These are phyloP conservation scores for Endothia cerciana DNA, from an alignment of 2,329 filamentous ascomycete genomes.

Conservation along the genomic window DNA sequence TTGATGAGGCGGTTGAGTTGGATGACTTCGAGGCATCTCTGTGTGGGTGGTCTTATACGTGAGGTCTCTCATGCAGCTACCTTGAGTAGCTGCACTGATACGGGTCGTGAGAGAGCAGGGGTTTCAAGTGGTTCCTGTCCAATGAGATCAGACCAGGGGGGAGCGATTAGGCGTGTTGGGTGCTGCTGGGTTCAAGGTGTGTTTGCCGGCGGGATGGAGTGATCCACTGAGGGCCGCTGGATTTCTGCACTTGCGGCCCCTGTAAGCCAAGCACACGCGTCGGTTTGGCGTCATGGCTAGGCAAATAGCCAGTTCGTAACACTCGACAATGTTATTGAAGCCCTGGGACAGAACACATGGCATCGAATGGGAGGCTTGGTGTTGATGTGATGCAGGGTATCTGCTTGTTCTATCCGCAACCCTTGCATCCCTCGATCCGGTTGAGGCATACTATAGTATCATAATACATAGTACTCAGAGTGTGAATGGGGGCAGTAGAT, in stretches of 20 bases:
- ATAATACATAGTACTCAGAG: neutral
- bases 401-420: neutral
- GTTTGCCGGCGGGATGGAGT: constrained; percentile 7
- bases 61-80: constrained; percentile 30
- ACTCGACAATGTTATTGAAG: constrained; percentile 6
- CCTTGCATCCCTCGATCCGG: neutral
- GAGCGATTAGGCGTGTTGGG: neutral
- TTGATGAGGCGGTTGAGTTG: too few relatives aligned
- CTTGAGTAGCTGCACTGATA: constrained; percentile 10
- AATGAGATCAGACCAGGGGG: constrained; percentile 29
- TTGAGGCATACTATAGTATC: neutral
- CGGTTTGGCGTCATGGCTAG: constrained; percentile 20
- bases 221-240: constrained; percentile 13
- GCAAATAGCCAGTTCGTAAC: neutral
- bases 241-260: neutral
- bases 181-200: neutral
- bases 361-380: neutral
- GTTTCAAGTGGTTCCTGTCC: constrained; percentile 34
- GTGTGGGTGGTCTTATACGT: constrained; percentile 19
- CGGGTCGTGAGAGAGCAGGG: constrained; percentile 35
- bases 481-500: neutral
- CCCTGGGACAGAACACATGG: constrained; percentile 2
- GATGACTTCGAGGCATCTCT: constrained; percentile 22
- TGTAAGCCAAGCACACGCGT: constrained; percentile 12
- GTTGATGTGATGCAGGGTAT: neutral